Base-by-base conservation (phyloP, 2,329 filamentous ascomycete genomes). In the Blumeriella jaapii region DNA sequence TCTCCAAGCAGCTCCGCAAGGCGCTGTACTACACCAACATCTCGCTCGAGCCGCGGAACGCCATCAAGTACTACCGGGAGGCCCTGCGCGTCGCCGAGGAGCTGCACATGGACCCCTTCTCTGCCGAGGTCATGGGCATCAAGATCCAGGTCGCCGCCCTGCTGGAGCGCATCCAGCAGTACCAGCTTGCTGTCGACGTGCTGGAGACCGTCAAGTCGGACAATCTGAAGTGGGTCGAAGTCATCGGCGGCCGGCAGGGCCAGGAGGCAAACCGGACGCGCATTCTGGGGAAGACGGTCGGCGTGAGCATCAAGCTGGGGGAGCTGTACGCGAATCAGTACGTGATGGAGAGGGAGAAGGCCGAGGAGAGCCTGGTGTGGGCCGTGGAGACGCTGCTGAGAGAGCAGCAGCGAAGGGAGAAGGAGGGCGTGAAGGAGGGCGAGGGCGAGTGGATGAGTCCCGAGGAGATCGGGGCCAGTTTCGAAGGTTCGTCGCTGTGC, bases 21-120 rank as follows among this genome's bases (percentile, higher is more conserved):
- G 91, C 86, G 0, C 63, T 96, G 16, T 95, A 89, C 62, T 93
- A 84, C 59, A 83, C 78, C 46, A 87, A 91, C 52, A 72, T 80
- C 45, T 67, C 74, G 24, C 69, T 81, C 4, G 79, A 93, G 40
- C 75, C 83, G 2, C 70, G 80, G 39, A 69, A 81, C 36, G 87
- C 89, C 1, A 65, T 93, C 40, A 81, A 84, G 48, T 84, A 84
- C 57, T 96, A 94, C 57, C 78, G 78, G 50, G 71, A 81, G 46
- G 86, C 87, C 3, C 65, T 96, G 38, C 67, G 77, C 43, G 68
- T 80, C 33, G 85, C 85, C 38, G 64, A 76, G 31, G 76, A 84
- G 51, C 54, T 81, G 32, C 75, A 77, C 0, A 73, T 98, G 63
- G 85, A 96, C 54, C 84, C 83, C 0, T 93, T 87, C 55, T 87